phyloP scores from a whole-genome alignment of 2,329 filamentous ascomycete species.

The Verticillium nonalfalfae region DNA sequence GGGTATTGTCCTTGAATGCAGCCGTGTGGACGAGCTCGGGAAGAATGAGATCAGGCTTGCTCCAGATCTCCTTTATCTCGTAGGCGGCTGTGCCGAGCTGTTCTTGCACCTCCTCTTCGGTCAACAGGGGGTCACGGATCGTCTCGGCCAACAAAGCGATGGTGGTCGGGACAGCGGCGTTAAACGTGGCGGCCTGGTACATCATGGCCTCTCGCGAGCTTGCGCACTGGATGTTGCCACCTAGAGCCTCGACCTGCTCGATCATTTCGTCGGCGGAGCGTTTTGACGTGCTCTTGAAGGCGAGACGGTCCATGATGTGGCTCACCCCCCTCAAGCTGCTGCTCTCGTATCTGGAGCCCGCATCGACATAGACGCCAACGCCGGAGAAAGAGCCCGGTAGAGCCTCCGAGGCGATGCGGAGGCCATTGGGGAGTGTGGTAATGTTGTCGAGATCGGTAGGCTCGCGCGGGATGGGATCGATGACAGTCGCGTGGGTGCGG shows the following conservation, averaged over 20 bases:
- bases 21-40: slow-evolving; percentile 94
- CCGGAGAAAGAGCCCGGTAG: slow-evolving; percentile 91
- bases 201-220: slow-evolving; percentile 94
- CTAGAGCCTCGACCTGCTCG: slow-evolving; percentile 78
- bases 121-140: slow-evolving; percentile 78
- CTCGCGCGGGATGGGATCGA: slow-evolving; percentile 38
- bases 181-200: slow-evolving; percentile 99
- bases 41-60: slow-evolving; percentile 90
- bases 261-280: slow-evolving; percentile 78
- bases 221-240: slow-evolving; percentile 94
- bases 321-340: slow-evolving; percentile 79
- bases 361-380: slow-evolving; percentile 92
- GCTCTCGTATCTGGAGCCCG: slow-evolving; percentile 90
- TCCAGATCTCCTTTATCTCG: slow-evolving; percentile 94
- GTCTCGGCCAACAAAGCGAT: slow-evolving; percentile 87
- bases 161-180: slow-evolving; percentile 78
- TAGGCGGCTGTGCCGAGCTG: slow-evolving; percentile 91
- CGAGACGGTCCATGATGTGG: slow-evolving; percentile 91
- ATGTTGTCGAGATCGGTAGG: slow-evolving; percentile 82
- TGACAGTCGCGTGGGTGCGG: slow-evolving; percentile 6
- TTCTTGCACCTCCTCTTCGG: slow-evolving; percentile 76
- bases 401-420: slow-evolving; percentile 91
- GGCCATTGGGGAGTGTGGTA: slow-evolving; percentile 83
- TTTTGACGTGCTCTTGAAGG: slow-evolving; percentile 80
- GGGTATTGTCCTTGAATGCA: slow-evolving; percentile 90